Conservation (phyloP, 129 eudicot species). For the Kitagawia praeruptora region DNA sequence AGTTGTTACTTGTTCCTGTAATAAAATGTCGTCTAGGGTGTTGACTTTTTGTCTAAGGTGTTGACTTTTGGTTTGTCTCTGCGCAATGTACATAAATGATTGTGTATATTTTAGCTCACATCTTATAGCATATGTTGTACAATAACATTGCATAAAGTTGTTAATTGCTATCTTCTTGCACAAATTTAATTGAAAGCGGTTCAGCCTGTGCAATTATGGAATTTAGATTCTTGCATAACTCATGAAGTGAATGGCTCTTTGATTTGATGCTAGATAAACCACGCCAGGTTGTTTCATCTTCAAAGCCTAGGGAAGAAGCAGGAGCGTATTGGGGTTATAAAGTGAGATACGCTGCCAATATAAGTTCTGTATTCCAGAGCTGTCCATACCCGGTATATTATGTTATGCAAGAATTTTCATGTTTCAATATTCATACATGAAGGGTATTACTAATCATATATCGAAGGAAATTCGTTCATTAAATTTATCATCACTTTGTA, state of each 20-base stretch:
- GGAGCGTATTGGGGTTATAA: constrained; percentile 94
- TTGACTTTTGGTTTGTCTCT: not conserved
- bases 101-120: not conserved
- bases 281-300: constrained; percentile 58
- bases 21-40: not conserved
- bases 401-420: not conserved
- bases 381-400: constrained; percentile 65
- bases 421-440: not conserved
- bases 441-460: not conserved
- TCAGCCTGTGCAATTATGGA: not conserved
- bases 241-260: not conserved
- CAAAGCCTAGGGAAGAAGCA: constrained; percentile 63
- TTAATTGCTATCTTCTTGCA: not conserved
- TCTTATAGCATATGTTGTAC: not conserved
- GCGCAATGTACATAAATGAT: not conserved
- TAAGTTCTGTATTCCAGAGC: constrained; percentile 53
- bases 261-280: constrained; percentile 32
- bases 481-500: constrained; percentile 10
- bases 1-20: too few species aligned
- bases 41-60: not conserved
- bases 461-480: constrained; percentile 12
- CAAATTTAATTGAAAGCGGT: not conserved
- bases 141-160: not conserved
- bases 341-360: constrained; percentile 81
- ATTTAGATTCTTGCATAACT: not conserved